phyloP scores from a whole-genome alignment of 1,284 basidiomycete genomes.

The Sporisorium exsertum region DNA sequence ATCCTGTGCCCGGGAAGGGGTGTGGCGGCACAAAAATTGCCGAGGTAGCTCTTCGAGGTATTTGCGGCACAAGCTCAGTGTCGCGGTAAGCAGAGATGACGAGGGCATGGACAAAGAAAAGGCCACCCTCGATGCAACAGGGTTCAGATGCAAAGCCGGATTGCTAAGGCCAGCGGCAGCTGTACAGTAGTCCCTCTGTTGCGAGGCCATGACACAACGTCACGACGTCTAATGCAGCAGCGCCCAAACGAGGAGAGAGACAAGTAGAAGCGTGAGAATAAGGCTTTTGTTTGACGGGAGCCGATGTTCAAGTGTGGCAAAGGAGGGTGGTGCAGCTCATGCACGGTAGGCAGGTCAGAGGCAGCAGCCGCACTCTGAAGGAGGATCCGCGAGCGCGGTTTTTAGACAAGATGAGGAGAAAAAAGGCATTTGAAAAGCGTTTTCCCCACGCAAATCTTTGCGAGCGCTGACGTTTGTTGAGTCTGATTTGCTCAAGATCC shows the following conservation, averaged over 20 bases:
- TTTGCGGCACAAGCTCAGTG: background rate
- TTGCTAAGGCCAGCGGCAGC: background rate
- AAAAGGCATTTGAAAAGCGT: background rate
- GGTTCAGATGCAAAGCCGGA: constrained; percentile 4
- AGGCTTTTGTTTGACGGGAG: background rate
- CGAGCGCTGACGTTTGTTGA: background rate
- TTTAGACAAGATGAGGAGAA: background rate
- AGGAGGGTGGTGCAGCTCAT: too few relatives aligned
- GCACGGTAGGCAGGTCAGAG: too few relatives aligned
- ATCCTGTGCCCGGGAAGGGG: background rate
- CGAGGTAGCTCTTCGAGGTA: too few relatives aligned
- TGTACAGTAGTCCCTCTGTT: too few relatives aligned
- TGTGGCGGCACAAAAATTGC: too few relatives aligned
- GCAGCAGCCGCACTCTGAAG: background rate
- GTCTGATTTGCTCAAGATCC: background rate
- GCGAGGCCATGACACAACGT: too few relatives aligned
- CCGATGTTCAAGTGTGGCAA: background rate
- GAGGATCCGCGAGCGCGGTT: constrained; percentile 2
- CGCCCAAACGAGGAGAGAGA: too few relatives aligned
- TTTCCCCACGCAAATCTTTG: background rate
- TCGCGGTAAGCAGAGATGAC: too few relatives aligned
- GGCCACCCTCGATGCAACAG: background rate
- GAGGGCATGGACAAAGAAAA: background rate
- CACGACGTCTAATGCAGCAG: too few relatives aligned
- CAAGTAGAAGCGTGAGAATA: too few relatives aligned